Evolutionary conservation across 169 alveolate genomes (phyloP).

Genomic region (Pseudocohnilembus persalinus): DNA sequence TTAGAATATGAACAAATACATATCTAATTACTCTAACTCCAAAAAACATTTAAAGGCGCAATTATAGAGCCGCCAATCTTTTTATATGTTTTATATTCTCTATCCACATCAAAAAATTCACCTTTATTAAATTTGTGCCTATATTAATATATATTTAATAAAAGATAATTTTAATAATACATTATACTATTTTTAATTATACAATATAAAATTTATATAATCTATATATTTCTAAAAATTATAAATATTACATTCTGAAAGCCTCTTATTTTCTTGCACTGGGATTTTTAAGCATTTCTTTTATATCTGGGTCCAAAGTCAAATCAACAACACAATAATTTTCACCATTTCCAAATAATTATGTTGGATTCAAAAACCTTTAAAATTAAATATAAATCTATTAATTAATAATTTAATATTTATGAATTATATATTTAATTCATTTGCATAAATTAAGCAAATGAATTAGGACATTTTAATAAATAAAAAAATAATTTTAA

Average conservation of each 20-base stretch:
- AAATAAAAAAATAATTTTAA: not conserved
- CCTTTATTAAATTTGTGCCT: conserved; percentile 17
- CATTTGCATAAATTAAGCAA: no score
- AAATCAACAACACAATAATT: conserved; percentile 14
- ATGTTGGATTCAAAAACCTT: conserved; percentile 21
- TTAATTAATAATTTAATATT: no score
- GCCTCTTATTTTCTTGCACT: not conserved
- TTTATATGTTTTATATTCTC: conserved; percentile 1
- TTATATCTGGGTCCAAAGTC: conserved; percentile 4
- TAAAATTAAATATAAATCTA: no score
- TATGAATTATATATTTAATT: no score
- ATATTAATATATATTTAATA: no score
- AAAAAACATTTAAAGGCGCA: conserved; percentile 3
- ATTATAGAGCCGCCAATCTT: conserved; percentile 7
- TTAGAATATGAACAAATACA: not conserved
- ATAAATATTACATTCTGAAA: not conserved
- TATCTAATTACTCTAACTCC: conserved; percentile 10
- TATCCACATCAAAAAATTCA: conserved; percentile 19
- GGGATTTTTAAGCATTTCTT: not conserved
- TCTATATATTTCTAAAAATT: no score
- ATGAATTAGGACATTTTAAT: no score
- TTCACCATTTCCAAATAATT: conserved; percentile 15
- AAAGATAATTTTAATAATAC: no score
- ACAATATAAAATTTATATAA: not conserved
- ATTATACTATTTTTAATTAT: no score